Evolutionary conservation across 208 protist genomes (phyloP).

Genomic region (Trypanosoma mega): DNA sequence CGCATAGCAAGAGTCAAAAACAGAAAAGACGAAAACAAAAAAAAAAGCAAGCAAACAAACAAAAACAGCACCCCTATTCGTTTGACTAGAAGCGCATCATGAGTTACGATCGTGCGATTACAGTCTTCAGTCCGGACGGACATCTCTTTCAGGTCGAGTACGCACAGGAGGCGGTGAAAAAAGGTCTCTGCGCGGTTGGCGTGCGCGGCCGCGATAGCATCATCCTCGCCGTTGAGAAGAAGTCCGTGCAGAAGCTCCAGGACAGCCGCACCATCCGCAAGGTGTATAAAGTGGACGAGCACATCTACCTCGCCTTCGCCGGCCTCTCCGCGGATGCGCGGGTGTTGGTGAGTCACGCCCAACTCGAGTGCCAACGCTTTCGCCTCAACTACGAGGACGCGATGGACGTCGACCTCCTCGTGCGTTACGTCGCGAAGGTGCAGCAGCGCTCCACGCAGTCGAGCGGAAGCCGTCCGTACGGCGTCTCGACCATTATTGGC

Average conservation of each 20-base stretch:
- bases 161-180: conserved; percentile 99
- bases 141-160: conserved; percentile 99
- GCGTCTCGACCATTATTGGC: conserved; percentile 98
- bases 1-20: background rate
- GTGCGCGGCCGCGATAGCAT: conserved; percentile 88
- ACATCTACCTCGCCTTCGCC: conserved; percentile 98
- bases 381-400: conserved; percentile 98
- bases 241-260: conserved; percentile 98
- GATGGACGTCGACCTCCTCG: conserved; percentile 97
- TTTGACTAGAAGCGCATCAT: conserved; percentile 28
- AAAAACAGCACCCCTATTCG: conserved; percentile 3
- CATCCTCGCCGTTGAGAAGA: conserved; percentile 99
- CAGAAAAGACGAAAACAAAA: background rate
- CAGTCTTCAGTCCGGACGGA: conserved; percentile 99
- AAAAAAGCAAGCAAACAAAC: conserved; percentile 22
- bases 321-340: conserved; percentile 98
- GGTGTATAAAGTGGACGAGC: conserved; percentile 98
- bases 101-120: conserved; percentile 99
- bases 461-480: conserved; percentile 98
- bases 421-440: conserved; percentile 96
- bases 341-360: conserved; percentile 98
- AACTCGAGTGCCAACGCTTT: conserved; percentile 99
- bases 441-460: conserved; percentile 99
- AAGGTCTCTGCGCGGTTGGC: conserved; percentile 92
- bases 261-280: conserved; percentile 99